phyloP scores from a whole-genome alignment of 371 early-diverging fungal species.

The Gilbertella persicaria region DNA sequence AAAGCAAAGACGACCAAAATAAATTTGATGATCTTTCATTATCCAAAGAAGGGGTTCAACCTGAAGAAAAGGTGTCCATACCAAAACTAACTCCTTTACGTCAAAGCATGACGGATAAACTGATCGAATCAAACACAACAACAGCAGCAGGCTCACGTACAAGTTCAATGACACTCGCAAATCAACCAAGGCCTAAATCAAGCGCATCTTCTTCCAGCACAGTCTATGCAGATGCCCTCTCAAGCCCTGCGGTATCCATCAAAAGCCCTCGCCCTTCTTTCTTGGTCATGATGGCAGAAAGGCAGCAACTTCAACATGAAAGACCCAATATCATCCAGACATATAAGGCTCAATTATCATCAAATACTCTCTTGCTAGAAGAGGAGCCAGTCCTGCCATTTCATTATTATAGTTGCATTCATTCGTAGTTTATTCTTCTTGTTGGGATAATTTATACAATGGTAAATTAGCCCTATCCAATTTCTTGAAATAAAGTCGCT shows the following conservation, averaged over 20 bases:
- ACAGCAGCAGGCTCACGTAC: background rate
- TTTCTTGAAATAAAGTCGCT: slow-evolving; percentile 57
- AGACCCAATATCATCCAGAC: slow-evolving; percentile 17
- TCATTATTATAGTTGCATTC: background rate
- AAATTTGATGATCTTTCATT: slow-evolving; percentile 5
- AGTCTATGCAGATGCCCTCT: slow-evolving; percentile 1
- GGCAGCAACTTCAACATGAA: slow-evolving; percentile 16
- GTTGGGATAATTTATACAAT: slow-evolving; percentile 31
- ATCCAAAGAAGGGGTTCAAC: background rate
- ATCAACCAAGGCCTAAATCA: background rate
- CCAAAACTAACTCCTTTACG: no score
- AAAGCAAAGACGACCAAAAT: background rate
- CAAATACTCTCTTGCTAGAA: background rate
- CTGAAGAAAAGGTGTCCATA: background rate
- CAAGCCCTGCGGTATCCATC: slow-evolving; percentile 10
- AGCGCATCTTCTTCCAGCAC: slow-evolving; percentile 1
- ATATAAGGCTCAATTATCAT: slow-evolving; percentile 16
- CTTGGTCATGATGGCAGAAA: slow-evolving; percentile 16
- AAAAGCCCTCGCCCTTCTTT: background rate
- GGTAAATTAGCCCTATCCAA: slow-evolving; percentile 53
- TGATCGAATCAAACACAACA: background rate
- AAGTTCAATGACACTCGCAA: background rate
- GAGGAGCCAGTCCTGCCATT: background rate
- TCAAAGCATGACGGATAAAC: background rate
- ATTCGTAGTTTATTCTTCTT: background rate